Evolutionary conservation across 2,329 filamentous ascomycete species (phyloP).

Genomic region (Colletotrichum sp.): DNA sequence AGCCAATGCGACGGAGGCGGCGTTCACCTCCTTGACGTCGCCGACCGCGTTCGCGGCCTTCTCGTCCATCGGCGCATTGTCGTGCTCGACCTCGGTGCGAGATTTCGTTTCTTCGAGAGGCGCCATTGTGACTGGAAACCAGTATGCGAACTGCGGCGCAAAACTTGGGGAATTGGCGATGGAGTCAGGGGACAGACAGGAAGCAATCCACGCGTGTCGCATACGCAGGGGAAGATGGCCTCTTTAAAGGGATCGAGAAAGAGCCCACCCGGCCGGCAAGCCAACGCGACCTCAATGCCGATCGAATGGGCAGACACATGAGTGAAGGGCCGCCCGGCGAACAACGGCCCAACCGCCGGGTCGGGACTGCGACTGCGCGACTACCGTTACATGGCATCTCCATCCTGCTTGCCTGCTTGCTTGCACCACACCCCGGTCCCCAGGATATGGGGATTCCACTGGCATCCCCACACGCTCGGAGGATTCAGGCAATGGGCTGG

Average conservation of each 20-base stretch:
- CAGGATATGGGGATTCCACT: background rate
- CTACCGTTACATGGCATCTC: constrained; percentile 14
- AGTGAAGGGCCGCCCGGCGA: background rate
- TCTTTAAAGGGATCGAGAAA: background rate
- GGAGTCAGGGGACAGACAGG: background rate
- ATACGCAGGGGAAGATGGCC: background rate
- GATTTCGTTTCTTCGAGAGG: constrained; percentile 7
- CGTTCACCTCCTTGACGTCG: constrained; percentile 35
- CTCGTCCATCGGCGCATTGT: constrained; percentile 8
- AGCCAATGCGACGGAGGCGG: constrained; percentile 39
- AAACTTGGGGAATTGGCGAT: background rate
- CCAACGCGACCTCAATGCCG: background rate
- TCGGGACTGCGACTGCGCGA: background rate
- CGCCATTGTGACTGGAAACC: constrained; percentile 2
- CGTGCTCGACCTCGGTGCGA: constrained; percentile 12
- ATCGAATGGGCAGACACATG: background rate
- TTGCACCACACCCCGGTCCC: background rate
- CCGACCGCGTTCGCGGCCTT: constrained; percentile 19
- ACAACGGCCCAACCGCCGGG: background rate
- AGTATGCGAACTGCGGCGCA: background rate
- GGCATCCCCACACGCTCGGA: background rate
- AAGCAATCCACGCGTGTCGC: background rate
- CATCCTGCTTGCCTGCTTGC: background rate
- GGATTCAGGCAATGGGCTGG: background rate
- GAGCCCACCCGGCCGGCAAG: background rate